Conservation (phyloP, 1,284 basidiomycete genomes). For the Cryptococcus sp. region DNA sequence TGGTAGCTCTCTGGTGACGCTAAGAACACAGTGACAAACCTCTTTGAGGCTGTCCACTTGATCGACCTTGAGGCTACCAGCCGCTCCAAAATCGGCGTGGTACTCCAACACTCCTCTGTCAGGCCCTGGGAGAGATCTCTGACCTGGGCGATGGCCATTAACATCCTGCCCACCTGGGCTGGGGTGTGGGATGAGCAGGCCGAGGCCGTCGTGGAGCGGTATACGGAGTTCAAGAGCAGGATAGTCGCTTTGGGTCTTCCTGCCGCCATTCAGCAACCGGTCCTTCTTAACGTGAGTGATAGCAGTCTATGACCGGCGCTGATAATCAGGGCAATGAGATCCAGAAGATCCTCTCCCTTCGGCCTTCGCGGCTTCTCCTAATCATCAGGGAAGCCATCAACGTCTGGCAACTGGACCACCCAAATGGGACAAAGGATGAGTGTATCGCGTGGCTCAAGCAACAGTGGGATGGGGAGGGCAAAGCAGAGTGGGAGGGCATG, state of each 20-base stretch:
- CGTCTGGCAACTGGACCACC: conserved; percentile 78
- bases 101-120: conserved; percentile 29
- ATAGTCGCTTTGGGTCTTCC: conserved; percentile 64
- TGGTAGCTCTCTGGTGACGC: conserved; percentile 66
- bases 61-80: conserved; percentile 55
- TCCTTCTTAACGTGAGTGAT: conserved; percentile 69
- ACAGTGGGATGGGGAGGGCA: conserved; percentile 32
- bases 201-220: conserved; percentile 56
- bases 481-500: conserved; percentile 23
- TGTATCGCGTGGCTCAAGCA: conserved; percentile 64
- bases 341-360: conserved; percentile 56
- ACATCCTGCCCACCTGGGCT: conserved; percentile 61
- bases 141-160: conserved; percentile 69
- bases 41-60: conserved; percentile 61
- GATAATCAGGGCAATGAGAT: conserved; percentile 66
- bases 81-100: conserved; percentile 34
- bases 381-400: conserved; percentile 63
- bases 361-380: conserved; percentile 67
- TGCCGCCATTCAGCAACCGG: conserved; percentile 62
- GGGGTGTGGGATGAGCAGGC: conserved; percentile 54
- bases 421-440: conserved; percentile 61
- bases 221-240: conserved; percentile 62
- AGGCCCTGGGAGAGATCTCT: conserved; percentile 63
- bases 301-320: neutral
- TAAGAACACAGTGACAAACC: conserved; percentile 68